Conservation (phyloP, 2,329 filamentous ascomycete species). For the Aspergillus novoparasiticus region DNA sequence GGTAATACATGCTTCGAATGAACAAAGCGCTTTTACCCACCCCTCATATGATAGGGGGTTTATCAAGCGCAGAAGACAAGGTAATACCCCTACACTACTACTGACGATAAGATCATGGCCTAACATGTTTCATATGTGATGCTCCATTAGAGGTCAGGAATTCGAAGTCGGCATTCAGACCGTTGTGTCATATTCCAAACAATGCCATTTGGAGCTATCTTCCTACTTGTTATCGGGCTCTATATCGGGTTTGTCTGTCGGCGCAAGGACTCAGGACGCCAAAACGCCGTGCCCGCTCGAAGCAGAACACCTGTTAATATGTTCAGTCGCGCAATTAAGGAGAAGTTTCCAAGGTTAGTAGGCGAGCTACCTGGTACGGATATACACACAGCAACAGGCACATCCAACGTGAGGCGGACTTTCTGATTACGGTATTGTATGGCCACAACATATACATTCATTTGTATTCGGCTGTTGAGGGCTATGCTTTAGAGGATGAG, state of each 20-base stretch:
- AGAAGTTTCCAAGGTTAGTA: neutral
- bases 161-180: neutral
- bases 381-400: neutral
- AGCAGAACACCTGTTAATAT: neutral
- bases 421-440: neutral
- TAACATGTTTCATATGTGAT: neutral
- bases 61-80: no score
- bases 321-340: neutral
- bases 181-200: neutral
- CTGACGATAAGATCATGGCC: neutral
- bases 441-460: no score
- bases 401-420: neutral
- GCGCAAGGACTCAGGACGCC: neutral
- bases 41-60: no score
- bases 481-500: no score
- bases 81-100: no score
- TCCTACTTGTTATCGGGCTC: neutral
- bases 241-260: neutral
- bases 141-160: neutral
- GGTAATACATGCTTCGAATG: no score
- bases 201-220: neutral
- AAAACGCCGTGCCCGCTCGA: neutral
- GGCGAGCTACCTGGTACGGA: neutral
- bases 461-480: no score
- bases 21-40: no score